A percentile compares a stretch with the other conserved stretches of the same genome.
Evolutionary conservation across 805 yeast genomes (phyloP).

Genomic region (Candida koratica): DNA sequence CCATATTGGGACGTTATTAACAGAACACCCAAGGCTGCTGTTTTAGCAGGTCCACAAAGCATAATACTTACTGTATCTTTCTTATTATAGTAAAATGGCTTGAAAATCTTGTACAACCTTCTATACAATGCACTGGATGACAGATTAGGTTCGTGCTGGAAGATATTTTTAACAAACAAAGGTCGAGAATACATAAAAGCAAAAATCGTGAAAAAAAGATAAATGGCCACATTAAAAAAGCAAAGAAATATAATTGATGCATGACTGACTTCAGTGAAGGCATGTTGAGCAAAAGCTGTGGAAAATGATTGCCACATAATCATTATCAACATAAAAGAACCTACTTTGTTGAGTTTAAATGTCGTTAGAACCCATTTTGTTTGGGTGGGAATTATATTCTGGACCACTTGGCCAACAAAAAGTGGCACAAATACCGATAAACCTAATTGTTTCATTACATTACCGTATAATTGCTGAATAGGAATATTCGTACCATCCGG

Average conservation of each 20-base stretch:
- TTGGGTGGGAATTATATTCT: slow-evolving; percentile 63
- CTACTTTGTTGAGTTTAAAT: slow-evolving; percentile 65
- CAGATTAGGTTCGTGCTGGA: slow-evolving; percentile 46
- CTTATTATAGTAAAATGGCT: slow-evolving; percentile 68
- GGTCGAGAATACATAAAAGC: slow-evolving; percentile 64
- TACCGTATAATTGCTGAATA: slow-evolving; percentile 56
- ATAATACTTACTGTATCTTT: slow-evolving; percentile 73
- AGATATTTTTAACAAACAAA: slow-evolving; percentile 39
- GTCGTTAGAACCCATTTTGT: slow-evolving; percentile 56
- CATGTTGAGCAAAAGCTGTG: slow-evolving; percentile 79
- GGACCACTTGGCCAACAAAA: slow-evolving; percentile 83
- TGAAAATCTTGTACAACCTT: slow-evolving; percentile 39
- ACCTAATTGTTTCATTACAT: slow-evolving; percentile 87
- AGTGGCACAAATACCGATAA: slow-evolving; percentile 78
- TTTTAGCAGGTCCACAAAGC: slow-evolving; percentile 90
- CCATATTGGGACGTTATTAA: slow-evolving; percentile 80
- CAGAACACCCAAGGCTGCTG: slow-evolving; percentile 89
- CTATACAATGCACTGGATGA: slow-evolving; percentile 43
- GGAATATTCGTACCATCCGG: slow-evolving; percentile 44
- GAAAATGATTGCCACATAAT: slow-evolving; percentile 79
- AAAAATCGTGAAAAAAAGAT: slow-evolving; percentile 67
- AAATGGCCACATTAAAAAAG: slow-evolving; percentile 78
- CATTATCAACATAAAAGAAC: slow-evolving; percentile 72
- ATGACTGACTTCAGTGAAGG: slow-evolving; percentile 68
- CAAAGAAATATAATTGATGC: slow-evolving; percentile 70